A percentile compares a stretch with the other conserved stretches of the same genome.
phyloP scores from a whole-genome alignment of 2,329 filamentous ascomycete species.

The Aplosporella prunicola region DNA sequence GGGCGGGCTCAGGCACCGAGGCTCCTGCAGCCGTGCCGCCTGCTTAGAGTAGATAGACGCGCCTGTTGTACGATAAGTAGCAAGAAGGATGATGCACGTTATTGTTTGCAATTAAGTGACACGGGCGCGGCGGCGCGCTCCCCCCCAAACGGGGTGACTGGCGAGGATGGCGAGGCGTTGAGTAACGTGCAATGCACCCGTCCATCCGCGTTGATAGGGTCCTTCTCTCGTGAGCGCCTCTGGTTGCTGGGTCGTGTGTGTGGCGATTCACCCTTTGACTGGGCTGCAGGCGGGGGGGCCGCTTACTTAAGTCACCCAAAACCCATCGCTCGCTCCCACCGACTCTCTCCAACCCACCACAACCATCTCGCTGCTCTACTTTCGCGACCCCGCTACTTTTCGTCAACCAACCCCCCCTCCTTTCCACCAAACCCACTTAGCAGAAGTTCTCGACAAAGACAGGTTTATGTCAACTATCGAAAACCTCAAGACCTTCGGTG shows the following conservation, averaged over 20 bases:
- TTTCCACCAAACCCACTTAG: slow-evolving; percentile 20
- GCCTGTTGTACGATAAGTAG: background rate
- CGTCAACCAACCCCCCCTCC: slow-evolving; percentile 10
- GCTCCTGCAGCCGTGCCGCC: slow-evolving; percentile 40
- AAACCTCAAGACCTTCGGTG: slow-evolving; percentile 95
- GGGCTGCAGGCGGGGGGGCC: too few relatives aligned
- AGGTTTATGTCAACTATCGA: slow-evolving; percentile 93
- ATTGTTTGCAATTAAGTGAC: too few relatives aligned
- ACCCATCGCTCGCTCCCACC: too few relatives aligned
- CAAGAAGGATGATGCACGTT: background rate
- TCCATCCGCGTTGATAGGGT: too few relatives aligned
- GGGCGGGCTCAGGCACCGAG: slow-evolving; percentile 35
- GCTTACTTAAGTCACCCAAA: too few relatives aligned
- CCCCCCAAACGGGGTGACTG: too few relatives aligned
- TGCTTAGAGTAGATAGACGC: slow-evolving; percentile 19
- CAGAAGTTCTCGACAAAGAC: slow-evolving; percentile 48
- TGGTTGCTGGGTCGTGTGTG: too few relatives aligned
- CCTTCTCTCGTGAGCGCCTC: too few relatives aligned
- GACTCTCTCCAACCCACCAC: slow-evolving; percentile 5
- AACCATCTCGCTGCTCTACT: slow-evolving; percentile 1
- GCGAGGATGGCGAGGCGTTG: too few relatives aligned
- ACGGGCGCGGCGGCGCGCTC: too few relatives aligned
- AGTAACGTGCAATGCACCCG: too few relatives aligned
- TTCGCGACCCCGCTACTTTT: slow-evolving; percentile 5
- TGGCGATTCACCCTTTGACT: too few relatives aligned